Evolutionary conservation across 805 yeast genomes (phyloP).

Genomic region (Candida suzukii): DNA sequence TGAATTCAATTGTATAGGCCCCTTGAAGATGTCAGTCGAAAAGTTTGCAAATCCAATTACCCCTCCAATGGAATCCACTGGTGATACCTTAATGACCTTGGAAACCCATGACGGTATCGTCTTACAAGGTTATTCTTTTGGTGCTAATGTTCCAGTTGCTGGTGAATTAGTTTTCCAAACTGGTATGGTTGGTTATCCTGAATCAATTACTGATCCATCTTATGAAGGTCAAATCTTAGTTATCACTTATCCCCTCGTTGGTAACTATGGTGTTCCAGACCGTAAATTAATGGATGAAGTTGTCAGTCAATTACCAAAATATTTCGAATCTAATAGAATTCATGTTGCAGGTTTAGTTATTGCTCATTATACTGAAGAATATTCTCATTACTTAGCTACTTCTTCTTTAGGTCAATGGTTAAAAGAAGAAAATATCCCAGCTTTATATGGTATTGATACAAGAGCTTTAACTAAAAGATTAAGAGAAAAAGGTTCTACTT

Average conservation of each 20-base stretch:
- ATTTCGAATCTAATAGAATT: slow-evolving; percentile 87
- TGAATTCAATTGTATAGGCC: neutral
- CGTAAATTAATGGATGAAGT: slow-evolving; percentile 68
- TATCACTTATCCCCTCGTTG: slow-evolving; percentile 94
- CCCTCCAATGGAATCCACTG: slow-evolving; percentile 81
- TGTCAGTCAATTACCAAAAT: slow-evolving; percentile 72
- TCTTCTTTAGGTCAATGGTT: slow-evolving; percentile 94
- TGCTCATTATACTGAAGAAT: slow-evolving; percentile 94
- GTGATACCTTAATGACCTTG: slow-evolving; percentile 78
- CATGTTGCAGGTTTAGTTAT: slow-evolving; percentile 97
- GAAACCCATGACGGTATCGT: slow-evolving; percentile 83
- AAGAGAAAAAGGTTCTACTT: slow-evolving; percentile 86
- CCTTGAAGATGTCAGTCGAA: slow-evolving; percentile 25
- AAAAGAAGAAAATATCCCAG: slow-evolving; percentile 86
- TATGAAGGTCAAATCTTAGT: slow-evolving; percentile 95
- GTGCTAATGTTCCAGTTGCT: slow-evolving; percentile 82
- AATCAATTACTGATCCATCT: slow-evolving; percentile 98
- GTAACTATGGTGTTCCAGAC: slow-evolving; percentile 98
- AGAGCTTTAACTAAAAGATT: slow-evolving; percentile 89
- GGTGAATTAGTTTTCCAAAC: slow-evolving; percentile 99
- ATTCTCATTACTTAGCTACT: slow-evolving; percentile 87
- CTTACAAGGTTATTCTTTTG: slow-evolving; percentile 94
- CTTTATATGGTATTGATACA: slow-evolving; percentile 96
- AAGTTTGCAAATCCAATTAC: slow-evolving; percentile 75
- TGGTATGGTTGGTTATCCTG: slow-evolving; percentile 99